Conservation (phyloP, 345 rosid species). For the Acer negundo region DNA sequence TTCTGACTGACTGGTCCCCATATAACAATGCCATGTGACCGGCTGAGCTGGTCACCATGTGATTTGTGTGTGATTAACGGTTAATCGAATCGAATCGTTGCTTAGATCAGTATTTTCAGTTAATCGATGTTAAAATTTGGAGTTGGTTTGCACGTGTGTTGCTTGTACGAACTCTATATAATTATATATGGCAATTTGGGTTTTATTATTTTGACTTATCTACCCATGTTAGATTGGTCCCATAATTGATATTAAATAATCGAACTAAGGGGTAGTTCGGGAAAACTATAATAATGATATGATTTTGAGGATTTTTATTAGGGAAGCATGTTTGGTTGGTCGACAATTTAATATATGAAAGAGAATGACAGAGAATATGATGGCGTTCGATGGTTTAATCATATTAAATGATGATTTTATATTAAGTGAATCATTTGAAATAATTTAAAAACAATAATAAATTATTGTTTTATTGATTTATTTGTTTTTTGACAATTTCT, state of each 20-base stretch:
- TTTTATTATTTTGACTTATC: neutral
- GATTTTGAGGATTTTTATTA: conserved; percentile 10
- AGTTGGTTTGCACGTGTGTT: conserved; percentile 42
- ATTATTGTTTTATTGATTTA: neutral
- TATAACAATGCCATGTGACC: conserved; percentile 48
- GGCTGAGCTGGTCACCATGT: conserved; percentile 66
- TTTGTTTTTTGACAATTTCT: too few species aligned
- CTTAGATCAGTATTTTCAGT: conserved; percentile 22
- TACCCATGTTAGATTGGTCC: neutral
- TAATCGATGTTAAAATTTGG: conserved; percentile 21
- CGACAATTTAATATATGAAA: neutral
- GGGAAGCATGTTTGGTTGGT: conserved; percentile 45
- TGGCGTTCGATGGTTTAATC: conserved; percentile 31
- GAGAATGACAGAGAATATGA: conserved; percentile 22
- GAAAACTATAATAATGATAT: neutral
- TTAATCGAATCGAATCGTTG: conserved; percentile 21
- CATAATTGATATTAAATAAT: neutral
- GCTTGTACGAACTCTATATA: neutral
- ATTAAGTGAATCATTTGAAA: conserved; percentile 9
- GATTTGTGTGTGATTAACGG: conserved; percentile 28
- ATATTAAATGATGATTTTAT: conserved; percentile 23
- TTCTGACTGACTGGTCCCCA: conserved; percentile 29
- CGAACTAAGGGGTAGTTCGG: conserved; percentile 14
- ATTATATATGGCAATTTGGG: neutral
- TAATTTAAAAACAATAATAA: neutral